These are phyloP conservation scores for Boletus huronensis DNA, from an alignment of 768 basidiomycete species.

Conservation along the genomic window DNA sequence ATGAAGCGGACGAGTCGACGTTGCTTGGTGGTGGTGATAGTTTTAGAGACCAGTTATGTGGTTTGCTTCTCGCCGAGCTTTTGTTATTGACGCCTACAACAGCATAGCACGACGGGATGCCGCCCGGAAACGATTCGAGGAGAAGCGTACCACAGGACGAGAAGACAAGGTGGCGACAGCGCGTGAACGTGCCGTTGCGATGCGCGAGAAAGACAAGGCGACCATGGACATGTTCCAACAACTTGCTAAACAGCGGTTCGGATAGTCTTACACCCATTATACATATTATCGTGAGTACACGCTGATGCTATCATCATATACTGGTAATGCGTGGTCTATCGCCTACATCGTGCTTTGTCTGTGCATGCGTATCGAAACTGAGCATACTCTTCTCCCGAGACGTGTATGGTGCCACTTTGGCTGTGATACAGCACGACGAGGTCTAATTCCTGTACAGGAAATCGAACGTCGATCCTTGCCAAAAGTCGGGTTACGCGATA, in stretches of 20 bases:
- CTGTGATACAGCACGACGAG: too few species aligned
- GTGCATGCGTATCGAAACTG: too few species aligned
- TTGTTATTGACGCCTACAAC: conserved; percentile 7
- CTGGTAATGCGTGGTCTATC: background rate
- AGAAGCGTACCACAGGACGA: conserved; percentile 38
- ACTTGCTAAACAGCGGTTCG: conserved; percentile 82
- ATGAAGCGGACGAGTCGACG: conserved; percentile 75
- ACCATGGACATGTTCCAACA: conserved; percentile 98
- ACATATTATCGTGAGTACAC: conserved; percentile 10
- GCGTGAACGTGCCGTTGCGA: conserved; percentile 59
- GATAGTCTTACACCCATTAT: background rate
- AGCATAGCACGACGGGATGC: conserved; percentile 78
- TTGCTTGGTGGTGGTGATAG: conserved; percentile 82
- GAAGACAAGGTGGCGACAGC: conserved; percentile 51
- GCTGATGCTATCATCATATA: background rate
- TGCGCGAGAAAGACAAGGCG: conserved; percentile 79
- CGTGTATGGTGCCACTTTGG: too few species aligned
- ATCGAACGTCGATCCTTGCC: background rate
- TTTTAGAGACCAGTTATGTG: conserved; percentile 70
- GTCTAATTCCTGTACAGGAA: conserved; percentile 25
- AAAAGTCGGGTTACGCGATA: background rate
- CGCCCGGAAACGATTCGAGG: conserved; percentile 58
- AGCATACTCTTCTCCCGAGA: background rate
- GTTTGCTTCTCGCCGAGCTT: background rate
- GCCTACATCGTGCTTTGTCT: too few species aligned